These are phyloP conservation scores for Macrophomina tecta DNA, from an alignment of 2,329 filamentous ascomycete genomes.

Conservation along the genomic window DNA sequence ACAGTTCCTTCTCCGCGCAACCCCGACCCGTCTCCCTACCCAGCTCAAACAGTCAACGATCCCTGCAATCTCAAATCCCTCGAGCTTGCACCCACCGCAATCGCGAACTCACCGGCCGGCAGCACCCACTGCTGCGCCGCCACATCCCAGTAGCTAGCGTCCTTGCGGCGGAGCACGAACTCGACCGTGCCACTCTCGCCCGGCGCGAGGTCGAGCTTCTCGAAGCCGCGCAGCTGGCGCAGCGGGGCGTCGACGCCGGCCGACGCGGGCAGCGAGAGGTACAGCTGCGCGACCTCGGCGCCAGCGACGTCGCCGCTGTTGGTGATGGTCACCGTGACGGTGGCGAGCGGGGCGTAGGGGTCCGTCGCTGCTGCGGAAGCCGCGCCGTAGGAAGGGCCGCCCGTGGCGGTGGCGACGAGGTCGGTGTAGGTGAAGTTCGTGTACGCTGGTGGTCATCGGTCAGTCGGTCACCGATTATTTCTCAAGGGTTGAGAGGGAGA, in stretches of 20 bases:
- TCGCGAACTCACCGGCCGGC: slow-evolving; percentile 40
- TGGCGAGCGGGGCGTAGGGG: slow-evolving; percentile 44
- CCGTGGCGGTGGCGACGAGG: slow-evolving; percentile 37
- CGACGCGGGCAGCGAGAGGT: slow-evolving; percentile 42
- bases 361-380: slow-evolving; percentile 30
- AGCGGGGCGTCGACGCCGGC: slow-evolving; percentile 37
- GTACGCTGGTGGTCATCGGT: slow-evolving; percentile 41
- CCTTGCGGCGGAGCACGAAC: slow-evolving; percentile 44
- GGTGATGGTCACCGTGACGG: slow-evolving; percentile 42
- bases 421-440: slow-evolving; percentile 50
- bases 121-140: slow-evolving; percentile 42
- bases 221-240: slow-evolving; percentile 46
- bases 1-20: too few species aligned
- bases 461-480: not conserved
- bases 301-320: slow-evolving; percentile 45
- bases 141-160: slow-evolving; percentile 46
- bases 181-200: slow-evolving; percentile 40
- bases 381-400: slow-evolving; percentile 36
- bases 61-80: slow-evolving; percentile 39
- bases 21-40: not conserved
- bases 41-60: slow-evolving; percentile 32
- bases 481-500: not conserved
- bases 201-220: slow-evolving; percentile 41
- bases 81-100: slow-evolving; percentile 44
- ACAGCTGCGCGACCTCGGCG: slow-evolving; percentile 48